A percentile compares a stretch with the other conserved stretches of the same genome.
These are phyloP conservation scores for Oryza meyeriana DNA, from an alignment of 176 grass and related monocot genomes.

Conservation along the genomic window DNA sequence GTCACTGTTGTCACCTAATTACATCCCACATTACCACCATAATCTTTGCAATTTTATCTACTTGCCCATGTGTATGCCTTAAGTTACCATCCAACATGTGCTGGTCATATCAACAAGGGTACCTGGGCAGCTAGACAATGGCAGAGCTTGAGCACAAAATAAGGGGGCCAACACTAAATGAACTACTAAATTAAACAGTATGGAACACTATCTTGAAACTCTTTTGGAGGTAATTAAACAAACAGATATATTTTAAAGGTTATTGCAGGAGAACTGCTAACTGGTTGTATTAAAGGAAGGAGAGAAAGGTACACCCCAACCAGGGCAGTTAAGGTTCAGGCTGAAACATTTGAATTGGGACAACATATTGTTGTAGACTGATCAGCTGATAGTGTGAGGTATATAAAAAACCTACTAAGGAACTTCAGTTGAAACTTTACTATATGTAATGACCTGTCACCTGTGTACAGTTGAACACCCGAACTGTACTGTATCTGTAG, in stretches of 20 bases:
- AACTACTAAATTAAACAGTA: neutral
- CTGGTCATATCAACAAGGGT: neutral
- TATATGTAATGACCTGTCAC: neutral
- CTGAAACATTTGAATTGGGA: neutral
- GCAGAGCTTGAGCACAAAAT: neutral
- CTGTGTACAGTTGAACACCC: neutral
- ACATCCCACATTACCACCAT: neutral
- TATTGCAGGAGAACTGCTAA: neutral
- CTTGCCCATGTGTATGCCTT: neutral
- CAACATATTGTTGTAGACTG: neutral
- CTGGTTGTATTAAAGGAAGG: neutral
- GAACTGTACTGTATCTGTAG: neutral
- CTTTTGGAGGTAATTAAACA: neutral
- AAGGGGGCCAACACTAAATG: neutral
- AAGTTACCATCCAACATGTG: neutral
- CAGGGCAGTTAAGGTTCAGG: neutral
- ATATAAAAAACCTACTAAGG: neutral
- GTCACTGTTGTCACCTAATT: conserved; percentile 3
- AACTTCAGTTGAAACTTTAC: neutral
- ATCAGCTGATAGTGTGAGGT: neutral
- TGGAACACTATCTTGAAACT: neutral
- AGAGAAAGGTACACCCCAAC: neutral
- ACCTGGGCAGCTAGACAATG: neutral
- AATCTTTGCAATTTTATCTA: neutral
- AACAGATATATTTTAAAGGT: neutral